Evolutionary conservation across 1,139 yeast genomes (phyloP).

Genomic region (Candida buenavistaensis): DNA sequence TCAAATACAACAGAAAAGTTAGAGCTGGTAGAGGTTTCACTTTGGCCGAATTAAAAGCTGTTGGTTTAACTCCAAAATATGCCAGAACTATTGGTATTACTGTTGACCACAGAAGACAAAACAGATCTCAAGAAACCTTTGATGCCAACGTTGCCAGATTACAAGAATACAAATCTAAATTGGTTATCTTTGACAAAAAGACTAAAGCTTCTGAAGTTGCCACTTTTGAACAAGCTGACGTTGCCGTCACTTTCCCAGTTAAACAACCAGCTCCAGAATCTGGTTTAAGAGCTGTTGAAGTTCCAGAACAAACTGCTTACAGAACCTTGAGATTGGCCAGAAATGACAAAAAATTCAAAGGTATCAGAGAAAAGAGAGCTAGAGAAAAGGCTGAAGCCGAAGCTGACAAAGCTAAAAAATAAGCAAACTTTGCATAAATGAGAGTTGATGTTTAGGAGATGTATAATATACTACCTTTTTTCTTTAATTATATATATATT

Average conservation of each 20-base stretch:
- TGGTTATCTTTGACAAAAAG: conserved; percentile 94
- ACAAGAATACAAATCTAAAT: conserved; percentile 92
- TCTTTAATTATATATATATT: conserved; percentile 8
- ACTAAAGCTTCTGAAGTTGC: conserved; percentile 68
- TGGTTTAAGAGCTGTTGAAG: conserved; percentile 89
- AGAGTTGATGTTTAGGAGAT: conserved; percentile 9
- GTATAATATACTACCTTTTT: conserved; percentile 10
- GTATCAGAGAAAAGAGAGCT: conserved; percentile 97
- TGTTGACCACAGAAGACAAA: conserved; percentile 99
- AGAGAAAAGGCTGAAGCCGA: conserved; percentile 97
- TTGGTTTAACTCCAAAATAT: conserved; percentile 90
- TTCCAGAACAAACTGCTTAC: conserved; percentile 86
- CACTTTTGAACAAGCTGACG: conserved; percentile 72
- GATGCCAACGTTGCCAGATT: conserved; percentile 95
- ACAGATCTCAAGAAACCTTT: conserved; percentile 95
- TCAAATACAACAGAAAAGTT: conserved; percentile 98
- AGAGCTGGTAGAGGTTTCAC: conserved; percentile 99
- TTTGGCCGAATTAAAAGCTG: conserved; percentile 97
- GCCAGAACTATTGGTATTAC: conserved; percentile 99
- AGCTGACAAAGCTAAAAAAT: conserved; percentile 95
- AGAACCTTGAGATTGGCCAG: conserved; percentile 94
- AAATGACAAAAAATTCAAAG: conserved; percentile 89
- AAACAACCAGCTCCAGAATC: conserved; percentile 72
- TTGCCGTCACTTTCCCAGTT: conserved; percentile 90
- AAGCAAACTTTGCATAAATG: conserved; percentile 26